Evolutionary conservation across 352 stramenopile species (phyloP), one percentile per base, ranked within the genome.

Genomic region (Elongisporangium prolatum): DNA sequence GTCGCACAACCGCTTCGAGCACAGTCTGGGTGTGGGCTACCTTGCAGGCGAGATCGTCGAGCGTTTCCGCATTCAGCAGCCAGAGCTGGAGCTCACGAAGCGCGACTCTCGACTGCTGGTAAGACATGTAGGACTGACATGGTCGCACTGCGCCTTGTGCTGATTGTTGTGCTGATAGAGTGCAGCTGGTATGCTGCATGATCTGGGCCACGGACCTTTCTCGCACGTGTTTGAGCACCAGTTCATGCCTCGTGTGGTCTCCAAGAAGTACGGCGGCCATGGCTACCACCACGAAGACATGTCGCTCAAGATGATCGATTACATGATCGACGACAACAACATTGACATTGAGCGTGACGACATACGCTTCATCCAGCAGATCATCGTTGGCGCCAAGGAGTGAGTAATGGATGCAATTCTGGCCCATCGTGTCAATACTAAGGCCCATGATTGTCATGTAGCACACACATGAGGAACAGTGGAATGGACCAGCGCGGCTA

Each of bases 1-100:
- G 1, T 93, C 85, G 48, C 96, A 99, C 71, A 97, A 91, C 54
- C 80, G 97, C n/a, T 98, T 98, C 56, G 90, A 98, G 65, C 97
- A 99, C 71, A 97, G 80, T 11, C 59, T 99, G 4, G 97, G 97
- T 21, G 95, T 99, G 28, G 92, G 91, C 16, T 89, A 98, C 66
- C 71, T 98, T n/a, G 95, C 95, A 0, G 88, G 91, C 52, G 67
- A 91, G 64, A 87, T 97, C 6, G 80, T 95, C 44, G 71, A 84
- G 61, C 73, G 70, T n/a, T 92, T 99, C 63, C 73, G 80, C 24
- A 56, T 73, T 21, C 71, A 86, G 40, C 95, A 99, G 63, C 90
- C 87, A 3, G 77, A 96, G 53, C 75, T 99, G 0, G 68, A 78
- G 25, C 95, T 98, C 50, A 97, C 90, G 5, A 67, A 82, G 4